Evolutionary conservation across 257 asterid species (phyloP), one percentile per base, ranked within the genome.

Genomic region (Jacaranda mimosifolia): DNA sequence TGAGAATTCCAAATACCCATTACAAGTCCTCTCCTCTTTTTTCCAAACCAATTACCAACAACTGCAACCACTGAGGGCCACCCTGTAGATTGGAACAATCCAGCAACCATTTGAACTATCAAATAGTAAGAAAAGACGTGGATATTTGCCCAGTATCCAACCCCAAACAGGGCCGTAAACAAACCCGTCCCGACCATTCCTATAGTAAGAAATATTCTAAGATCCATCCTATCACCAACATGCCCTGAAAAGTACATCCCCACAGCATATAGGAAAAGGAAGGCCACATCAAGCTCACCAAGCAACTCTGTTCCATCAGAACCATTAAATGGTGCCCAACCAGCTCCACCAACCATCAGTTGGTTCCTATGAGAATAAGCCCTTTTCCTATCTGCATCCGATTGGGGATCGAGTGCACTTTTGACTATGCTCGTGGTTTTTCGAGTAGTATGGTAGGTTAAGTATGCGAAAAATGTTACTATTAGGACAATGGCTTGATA

Each of bases 1-100:
- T 91, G 97, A 49, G 92, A 89, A 70, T 89, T 91, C 94, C 97
- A 91, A 11, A 91, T 84, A 57, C 97, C 97, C 97, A 91, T 89
- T 77, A 91, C 89, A 38, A 91, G 92, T 5, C 97, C 94, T 51
- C 97, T 85, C 86, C 85, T 91, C 83, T 85, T 87, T 79, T 91
- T 87, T 55, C 94, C 92, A 4, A 91, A 91, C 97, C 97, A 89
- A 78, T 91, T 85, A 0, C 97, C 97, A 3, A 91, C 91, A 9
- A 91, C 91, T 4, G 94, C 92, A 17, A 91, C 92, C 58, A 91
- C 94, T 0, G 97, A 89, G 3, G 94, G 97, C 97, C 97, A 89
- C 7, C 97, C 97, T 0, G 97, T 85, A 19, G 97, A 91, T 57
- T 91, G 97, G 78, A 86, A 87, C 83, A 91, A 77, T 35, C 97